Evolutionary conservation across 768 basidiomycete genomes (phyloP).

Genomic region (Glaciozyma martinii): DNA sequence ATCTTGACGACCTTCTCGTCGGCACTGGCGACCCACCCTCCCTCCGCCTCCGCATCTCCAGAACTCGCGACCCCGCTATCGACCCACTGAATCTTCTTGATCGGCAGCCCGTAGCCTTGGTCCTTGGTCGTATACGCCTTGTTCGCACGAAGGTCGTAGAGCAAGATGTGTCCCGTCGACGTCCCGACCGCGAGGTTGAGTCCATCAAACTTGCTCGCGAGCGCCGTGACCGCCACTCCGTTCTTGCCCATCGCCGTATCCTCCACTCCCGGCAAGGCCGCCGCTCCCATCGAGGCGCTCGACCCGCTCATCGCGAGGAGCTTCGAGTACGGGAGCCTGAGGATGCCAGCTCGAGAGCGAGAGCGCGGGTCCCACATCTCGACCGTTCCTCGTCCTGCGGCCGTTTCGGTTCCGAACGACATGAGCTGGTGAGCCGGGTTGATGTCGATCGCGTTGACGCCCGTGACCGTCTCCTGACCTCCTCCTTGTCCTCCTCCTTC

Average conservation of each 20-base stretch:
- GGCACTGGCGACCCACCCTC: slow-evolving; percentile 49
- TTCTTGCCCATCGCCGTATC: slow-evolving; percentile 3
- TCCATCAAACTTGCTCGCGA: slow-evolving; percentile 77
- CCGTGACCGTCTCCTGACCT: slow-evolving; percentile 51
- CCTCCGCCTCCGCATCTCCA: slow-evolving; percentile 54
- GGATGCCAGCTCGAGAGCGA: slow-evolving; percentile 59
- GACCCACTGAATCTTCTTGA: slow-evolving; percentile 79
- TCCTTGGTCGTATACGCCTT: slow-evolving; percentile 82
- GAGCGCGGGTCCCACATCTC: slow-evolving; percentile 97
- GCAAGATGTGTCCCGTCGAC: slow-evolving; percentile 82
- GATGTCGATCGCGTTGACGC: slow-evolving; percentile 84
- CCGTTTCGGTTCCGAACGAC: slow-evolving; percentile 76
- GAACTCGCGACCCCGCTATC: slow-evolving; percentile 59
- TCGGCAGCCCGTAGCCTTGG: slow-evolving; percentile 88
- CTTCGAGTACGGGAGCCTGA: slow-evolving; percentile 46
- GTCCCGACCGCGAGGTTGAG: slow-evolving; percentile 90
- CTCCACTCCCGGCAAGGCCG: slow-evolving; percentile 29
- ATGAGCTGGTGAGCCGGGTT: slow-evolving; percentile 87
- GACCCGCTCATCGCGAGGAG: slow-evolving; percentile 27
- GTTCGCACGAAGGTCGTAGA: slow-evolving; percentile 86
- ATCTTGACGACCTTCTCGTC: background rate
- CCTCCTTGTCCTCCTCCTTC: slow-evolving; percentile 40
- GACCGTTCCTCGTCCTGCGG: slow-evolving; percentile 54
- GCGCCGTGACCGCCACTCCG: slow-evolving; percentile 55
- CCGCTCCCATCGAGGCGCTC: slow-evolving; percentile 15